phyloP scores from a whole-genome alignment of 1,284 basidiomycete genomes.

The Trichosporon ovoides region DNA sequence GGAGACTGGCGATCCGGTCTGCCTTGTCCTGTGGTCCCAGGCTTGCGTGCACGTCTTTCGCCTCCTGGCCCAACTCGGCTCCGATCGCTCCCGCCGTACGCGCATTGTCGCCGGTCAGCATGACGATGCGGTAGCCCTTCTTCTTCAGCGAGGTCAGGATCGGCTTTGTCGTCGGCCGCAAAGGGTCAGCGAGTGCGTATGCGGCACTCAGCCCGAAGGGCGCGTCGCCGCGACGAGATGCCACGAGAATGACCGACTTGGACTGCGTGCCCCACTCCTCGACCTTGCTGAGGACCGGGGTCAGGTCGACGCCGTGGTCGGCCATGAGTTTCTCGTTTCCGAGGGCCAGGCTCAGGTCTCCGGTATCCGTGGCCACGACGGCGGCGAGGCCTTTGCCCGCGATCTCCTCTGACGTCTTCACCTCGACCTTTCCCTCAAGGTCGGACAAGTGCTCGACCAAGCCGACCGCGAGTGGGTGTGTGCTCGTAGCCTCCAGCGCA shows the following conservation, averaged over 20 bases:
- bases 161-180: slow-evolving; percentile 71
- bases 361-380: slow-evolving; percentile 60
- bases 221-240: slow-evolving; percentile 56
- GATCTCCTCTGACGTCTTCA: slow-evolving; percentile 58
- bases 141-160: slow-evolving; percentile 69
- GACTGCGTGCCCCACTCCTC: slow-evolving; percentile 62
- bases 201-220: slow-evolving; percentile 12
- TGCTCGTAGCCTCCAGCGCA: slow-evolving; percentile 83
- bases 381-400: slow-evolving; percentile 86
- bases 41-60: slow-evolving; percentile 73
- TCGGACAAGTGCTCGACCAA: slow-evolving; percentile 67
- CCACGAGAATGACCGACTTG: slow-evolving; percentile 77
- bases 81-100: slow-evolving; percentile 80
- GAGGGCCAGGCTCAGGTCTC: slow-evolving; percentile 60
- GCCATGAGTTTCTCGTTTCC: slow-evolving; percentile 18
- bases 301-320: slow-evolving; percentile 25
- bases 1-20: slow-evolving; percentile 10
- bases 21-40: slow-evolving; percentile 94
- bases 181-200: slow-evolving; percentile 74
- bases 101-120: slow-evolving; percentile 86
- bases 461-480: slow-evolving; percentile 93
- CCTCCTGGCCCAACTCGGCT: slow-evolving; percentile 71
- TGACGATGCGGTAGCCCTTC: slow-evolving; percentile 83
- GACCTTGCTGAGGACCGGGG: slow-evolving; percentile 55
- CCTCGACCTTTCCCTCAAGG: slow-evolving; percentile 50